Evolutionary conservation across 441 rosid genomes (phyloP).

Genomic region (Melianthus villosus): DNA sequence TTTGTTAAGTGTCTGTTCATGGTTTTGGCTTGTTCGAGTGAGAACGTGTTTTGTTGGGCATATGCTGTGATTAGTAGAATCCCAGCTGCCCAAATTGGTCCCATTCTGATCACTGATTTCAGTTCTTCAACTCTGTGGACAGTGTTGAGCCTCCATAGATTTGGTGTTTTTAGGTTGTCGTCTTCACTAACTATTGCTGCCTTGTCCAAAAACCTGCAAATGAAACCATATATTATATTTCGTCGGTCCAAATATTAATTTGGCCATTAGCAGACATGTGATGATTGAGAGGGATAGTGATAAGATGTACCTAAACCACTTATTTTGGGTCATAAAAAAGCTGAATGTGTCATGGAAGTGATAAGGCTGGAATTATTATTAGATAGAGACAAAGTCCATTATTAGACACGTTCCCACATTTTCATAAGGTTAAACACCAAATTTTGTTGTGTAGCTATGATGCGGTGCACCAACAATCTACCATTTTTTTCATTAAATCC

Average conservation of each 20-base stretch:
- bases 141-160: conserved; percentile 48
- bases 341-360: no score
- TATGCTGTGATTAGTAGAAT: conserved; percentile 57
- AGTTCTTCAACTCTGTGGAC: conserved; percentile 84
- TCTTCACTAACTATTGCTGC: conserved; percentile 39
- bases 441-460: no score
- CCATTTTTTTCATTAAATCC: no score
- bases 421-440: no score
- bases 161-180: no score
- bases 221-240: not conserved
- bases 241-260: not conserved
- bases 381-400: no score
- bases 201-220: conserved; percentile 54
- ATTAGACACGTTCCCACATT: no score
- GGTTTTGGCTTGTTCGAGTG: conserved; percentile 69
- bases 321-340: no score
- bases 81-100: conserved; percentile 45
- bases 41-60: conserved; percentile 56
- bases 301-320: no score
- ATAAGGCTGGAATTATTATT: no score
- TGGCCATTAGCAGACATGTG: not conserved
- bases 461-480: no score
- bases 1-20: conserved; percentile 47
- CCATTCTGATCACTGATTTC: conserved; percentile 71
- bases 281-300: not conserved